Conservation (phyloP, 495 filamentous ascomycete genomes). For the Astrothelium subdiscretum region DNA sequence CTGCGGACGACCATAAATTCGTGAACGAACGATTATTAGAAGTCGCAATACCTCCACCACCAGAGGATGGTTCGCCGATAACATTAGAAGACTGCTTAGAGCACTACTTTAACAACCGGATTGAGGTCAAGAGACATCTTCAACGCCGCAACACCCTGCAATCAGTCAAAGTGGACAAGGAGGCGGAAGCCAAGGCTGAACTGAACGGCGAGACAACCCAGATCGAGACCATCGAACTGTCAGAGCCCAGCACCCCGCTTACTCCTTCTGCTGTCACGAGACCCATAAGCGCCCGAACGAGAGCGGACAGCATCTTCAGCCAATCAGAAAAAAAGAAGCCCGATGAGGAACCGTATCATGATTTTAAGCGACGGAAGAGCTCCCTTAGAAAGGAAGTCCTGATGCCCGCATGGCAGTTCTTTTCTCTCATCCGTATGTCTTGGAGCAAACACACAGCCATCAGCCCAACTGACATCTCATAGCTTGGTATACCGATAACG, state of each 20-base stretch:
- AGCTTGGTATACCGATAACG: slow-evolving; percentile 60
- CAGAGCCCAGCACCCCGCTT: not conserved
- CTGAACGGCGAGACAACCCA: slow-evolving; percentile 40
- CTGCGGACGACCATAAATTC: slow-evolving; percentile 81
- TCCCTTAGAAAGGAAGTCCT: slow-evolving; percentile 68
- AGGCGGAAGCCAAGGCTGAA: slow-evolving; percentile 25
- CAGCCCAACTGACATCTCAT: slow-evolving; percentile 28
- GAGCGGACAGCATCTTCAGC: slow-evolving; percentile 52
- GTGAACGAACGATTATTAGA: slow-evolving; percentile 88
- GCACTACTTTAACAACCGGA: slow-evolving; percentile 84
- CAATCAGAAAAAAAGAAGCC: slow-evolving; percentile 34
- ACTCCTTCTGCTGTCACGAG: slow-evolving; percentile 11
- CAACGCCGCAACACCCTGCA: slow-evolving; percentile 46
- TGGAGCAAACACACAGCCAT: not conserved
- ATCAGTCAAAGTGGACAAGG: slow-evolving; percentile 25
- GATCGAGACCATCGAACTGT: slow-evolving; percentile 49
- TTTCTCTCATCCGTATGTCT: slow-evolving; percentile 66
- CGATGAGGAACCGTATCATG: slow-evolving; percentile 15
- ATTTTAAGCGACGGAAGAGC: slow-evolving; percentile 26
- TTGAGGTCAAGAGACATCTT: slow-evolving; percentile 79
- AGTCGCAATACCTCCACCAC: slow-evolving; percentile 61
- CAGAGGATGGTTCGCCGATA: slow-evolving; percentile 49
- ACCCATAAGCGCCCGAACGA: slow-evolving; percentile 25
- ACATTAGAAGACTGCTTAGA: slow-evolving; percentile 86
- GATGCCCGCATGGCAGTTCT: slow-evolving; percentile 98